Evolutionary conservation across 2,329 filamentous ascomycete species (phyloP), one percentile per base, ranked within the genome.

Genomic region (Diaporthe sp.): DNA sequence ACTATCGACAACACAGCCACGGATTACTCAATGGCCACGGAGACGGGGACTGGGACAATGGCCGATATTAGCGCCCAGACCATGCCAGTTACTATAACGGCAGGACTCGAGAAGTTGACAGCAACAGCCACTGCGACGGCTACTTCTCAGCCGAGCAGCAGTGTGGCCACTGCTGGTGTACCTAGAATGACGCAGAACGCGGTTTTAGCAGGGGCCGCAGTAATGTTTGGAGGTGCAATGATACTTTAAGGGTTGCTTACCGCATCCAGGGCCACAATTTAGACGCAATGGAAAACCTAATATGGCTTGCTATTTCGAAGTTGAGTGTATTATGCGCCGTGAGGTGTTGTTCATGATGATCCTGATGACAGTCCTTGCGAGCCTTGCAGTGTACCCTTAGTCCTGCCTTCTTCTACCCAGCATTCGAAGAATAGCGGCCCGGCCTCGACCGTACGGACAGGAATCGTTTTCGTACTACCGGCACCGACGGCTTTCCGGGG

Each of bases 391-490:
- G 65, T 49, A 19, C 53, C 5, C 86, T 89, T 80, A 80, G 87
- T 58, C 81, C 88, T 79, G 84, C 89, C 78, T 87, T 93, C 84
- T 82, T 94, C 85, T 78, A 94, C 82, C 91, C 93, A 87, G 85
- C 93, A 88, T 86, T 94, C 92, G 82, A 93, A 87, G 84, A 93
- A 87, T 73, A 94, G 79, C 77, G 92, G 86, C 61, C 92, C 87
- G 69, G 92, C 87, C 75, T 87, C 87, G 1, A 92, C 88, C 7
- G 89, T 84, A 46, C 90, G 87, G 49, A 92, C 81, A 15, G 90
- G 86, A 1, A 82, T 88, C 1, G 88, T 89, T 62, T 82, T 85
- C 3, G 82, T 81, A 7, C 85, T 85, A 8, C 83, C 83, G 2
- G 86, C 67, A 70, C 84, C 84, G 46, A 78, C 69, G 15, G 83